Evolutionary conservation across 2,329 filamentous ascomycete genomes (phyloP).

Genomic region (Microsporum ferrugineum): DNA sequence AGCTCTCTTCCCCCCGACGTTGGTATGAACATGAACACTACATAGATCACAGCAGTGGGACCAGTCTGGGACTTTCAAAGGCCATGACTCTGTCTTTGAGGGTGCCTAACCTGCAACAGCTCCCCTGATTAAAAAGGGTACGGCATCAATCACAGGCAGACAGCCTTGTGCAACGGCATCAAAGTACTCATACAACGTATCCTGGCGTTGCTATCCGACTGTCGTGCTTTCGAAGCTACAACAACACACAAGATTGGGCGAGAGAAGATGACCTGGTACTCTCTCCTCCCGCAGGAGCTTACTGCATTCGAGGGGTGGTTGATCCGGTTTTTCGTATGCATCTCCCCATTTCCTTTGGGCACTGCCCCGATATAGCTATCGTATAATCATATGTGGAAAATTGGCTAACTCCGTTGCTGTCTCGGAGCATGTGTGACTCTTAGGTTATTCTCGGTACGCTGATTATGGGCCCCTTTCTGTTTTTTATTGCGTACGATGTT

Average conservation of each 20-base stretch:
- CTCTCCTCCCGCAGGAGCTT: slow-evolving; percentile 50
- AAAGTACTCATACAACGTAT: not conserved
- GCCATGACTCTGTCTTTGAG: not conserved
- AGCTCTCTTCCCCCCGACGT: not conserved
- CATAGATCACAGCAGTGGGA: not conserved
- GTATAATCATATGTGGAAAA: not conserved
- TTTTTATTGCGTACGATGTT: slow-evolving; percentile 53
- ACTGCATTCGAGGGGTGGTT: slow-evolving; percentile 51
- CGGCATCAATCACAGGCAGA: not conserved
- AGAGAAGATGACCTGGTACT: slow-evolving; percentile 50
- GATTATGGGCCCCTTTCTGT: slow-evolving; percentile 52
- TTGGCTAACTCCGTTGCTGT: not conserved
- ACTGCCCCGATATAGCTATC: slow-evolving; percentile 4
- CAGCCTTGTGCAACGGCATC: not conserved
- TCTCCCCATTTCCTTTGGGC: slow-evolving; percentile 5
- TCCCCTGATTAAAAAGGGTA: not conserved
- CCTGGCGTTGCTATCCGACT: not conserved
- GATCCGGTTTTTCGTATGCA: slow-evolving; percentile 50
- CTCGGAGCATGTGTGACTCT: slow-evolving; percentile 4
- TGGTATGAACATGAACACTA: not conserved
- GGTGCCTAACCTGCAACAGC: not conserved
- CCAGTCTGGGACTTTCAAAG: not conserved
- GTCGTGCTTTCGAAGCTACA: not conserved
- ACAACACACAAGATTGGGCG: not conserved
- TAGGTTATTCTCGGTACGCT: slow-evolving; percentile 51